A percentile compares a stretch with the other conserved stretches of the same genome.
Evolutionary conservation across 192 early-diverging fungal genomes (phyloP).

Genomic region (Spinellus fusiger): DNA sequence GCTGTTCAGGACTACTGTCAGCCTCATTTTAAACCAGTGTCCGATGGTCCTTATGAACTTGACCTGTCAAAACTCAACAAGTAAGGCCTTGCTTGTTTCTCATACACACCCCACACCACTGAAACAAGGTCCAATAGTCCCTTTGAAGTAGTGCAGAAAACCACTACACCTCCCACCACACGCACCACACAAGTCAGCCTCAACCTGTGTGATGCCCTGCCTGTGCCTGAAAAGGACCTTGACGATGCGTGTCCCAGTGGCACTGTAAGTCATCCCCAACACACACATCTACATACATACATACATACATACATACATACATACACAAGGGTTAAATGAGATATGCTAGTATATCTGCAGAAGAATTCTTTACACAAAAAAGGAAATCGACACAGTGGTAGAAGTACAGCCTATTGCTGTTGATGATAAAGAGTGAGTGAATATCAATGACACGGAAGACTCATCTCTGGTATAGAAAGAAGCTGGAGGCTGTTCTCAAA

Average conservation of each 20-base stretch:
- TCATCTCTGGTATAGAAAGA: background rate
- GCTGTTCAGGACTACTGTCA: constrained; percentile 18
- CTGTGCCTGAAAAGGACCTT: constrained; percentile 2
- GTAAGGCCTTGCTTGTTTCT: background rate
- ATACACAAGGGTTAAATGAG: background rate
- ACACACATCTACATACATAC: constrained; percentile 2
- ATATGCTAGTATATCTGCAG: constrained; percentile 1
- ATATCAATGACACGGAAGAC: background rate
- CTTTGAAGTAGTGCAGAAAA: constrained; percentile 1
- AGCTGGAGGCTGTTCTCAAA: constrained; percentile 3
- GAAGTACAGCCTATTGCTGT: constrained; percentile 15
- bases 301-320: background rate
- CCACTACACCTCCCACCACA: constrained; percentile 7
- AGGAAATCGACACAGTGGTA: background rate
- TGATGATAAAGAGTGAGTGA: constrained; percentile 12
- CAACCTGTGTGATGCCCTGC: constrained; percentile 23
- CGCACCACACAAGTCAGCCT: constrained; percentile 4
- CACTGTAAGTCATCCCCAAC: constrained; percentile 19
- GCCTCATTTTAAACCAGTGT: constrained; percentile 12
- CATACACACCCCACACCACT: background rate
- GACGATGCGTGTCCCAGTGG: constrained; percentile 16
- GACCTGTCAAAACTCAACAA: constrained; percentile 22
- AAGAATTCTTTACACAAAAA: background rate
- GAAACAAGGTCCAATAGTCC: background rate
- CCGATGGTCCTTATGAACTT: constrained; percentile 4